Evolutionary conservation across 768 basidiomycete genomes (phyloP).

Genomic region (Boletus tylopilopsis): DNA sequence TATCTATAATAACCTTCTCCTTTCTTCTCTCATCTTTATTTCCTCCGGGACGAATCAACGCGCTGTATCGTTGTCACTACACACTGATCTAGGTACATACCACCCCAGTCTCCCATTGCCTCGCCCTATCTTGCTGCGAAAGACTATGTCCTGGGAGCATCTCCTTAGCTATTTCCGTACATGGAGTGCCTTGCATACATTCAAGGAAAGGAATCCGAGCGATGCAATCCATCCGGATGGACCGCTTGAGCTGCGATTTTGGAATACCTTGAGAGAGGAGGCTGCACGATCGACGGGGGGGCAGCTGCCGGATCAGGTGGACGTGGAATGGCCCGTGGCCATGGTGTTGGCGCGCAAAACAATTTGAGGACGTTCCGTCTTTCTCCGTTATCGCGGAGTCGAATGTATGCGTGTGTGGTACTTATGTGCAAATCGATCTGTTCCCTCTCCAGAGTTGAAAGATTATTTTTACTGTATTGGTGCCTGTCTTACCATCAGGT

Average conservation of each 20-base stretch:
- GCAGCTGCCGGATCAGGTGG: slow-evolving; percentile 25
- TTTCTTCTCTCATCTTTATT: no score
- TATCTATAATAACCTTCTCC: no score
- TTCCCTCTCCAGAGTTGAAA: no score
- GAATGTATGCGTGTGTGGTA: no score
- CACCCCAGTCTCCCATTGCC: neutral
- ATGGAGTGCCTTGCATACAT: slow-evolving; percentile 67
- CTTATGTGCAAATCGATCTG: no score
- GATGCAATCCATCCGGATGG: slow-evolving; percentile 49
- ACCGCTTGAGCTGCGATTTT: slow-evolving; percentile 63
- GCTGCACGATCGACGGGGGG: neutral
- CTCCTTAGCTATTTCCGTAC: slow-evolving; percentile 68
- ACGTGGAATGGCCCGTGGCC: slow-evolving; percentile 40
- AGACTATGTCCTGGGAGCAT: slow-evolving; percentile 60
- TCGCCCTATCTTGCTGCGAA: slow-evolving; percentile 47
- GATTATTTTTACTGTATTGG: no score
- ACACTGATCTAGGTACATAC: neutral
- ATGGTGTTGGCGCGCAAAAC: slow-evolving; percentile 19
- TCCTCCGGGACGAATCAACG: no score
- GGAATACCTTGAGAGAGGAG: slow-evolving; percentile 47
- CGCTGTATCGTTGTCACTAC: no score
- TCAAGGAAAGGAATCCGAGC: slow-evolving; percentile 57
- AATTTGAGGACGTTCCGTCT: neutral
- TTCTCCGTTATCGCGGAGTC: no score
- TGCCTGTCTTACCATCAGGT: no score